These are phyloP conservation scores for Melanogaster broomeanus DNA, from an alignment of 768 basidiomycete species.

Conservation along the genomic window DNA sequence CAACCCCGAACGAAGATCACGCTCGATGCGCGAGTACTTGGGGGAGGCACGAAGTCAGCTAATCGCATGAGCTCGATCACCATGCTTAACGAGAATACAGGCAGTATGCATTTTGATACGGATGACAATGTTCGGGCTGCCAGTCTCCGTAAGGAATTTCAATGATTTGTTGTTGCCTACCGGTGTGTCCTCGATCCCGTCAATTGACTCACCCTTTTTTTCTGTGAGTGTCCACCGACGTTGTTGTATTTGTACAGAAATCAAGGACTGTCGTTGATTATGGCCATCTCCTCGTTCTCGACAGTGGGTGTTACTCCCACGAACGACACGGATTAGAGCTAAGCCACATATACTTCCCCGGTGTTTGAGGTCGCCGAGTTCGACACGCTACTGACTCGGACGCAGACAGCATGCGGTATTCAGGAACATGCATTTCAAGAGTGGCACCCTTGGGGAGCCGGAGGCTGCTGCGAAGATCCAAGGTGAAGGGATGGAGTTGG, in stretches of 20 bases:
- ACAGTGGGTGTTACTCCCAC: conserved; percentile 32
- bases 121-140: conserved; percentile 89
- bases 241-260: conserved; percentile 58
- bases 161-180: conserved; percentile 71
- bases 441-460: conserved; percentile 62
- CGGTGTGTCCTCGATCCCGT: conserved; percentile 40
- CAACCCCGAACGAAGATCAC: too few relatives aligned
- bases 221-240: not conserved
- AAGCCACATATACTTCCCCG: not conserved
- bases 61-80: conserved; percentile 78
- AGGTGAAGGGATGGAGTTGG: conserved; percentile 30
- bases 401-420: conserved; percentile 64
- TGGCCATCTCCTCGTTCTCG: conserved; percentile 77
- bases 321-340: conserved; percentile 17
- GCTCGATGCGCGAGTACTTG: too few relatives aligned
- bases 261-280: conserved; percentile 81
- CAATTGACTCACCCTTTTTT: not conserved
- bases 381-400: conserved; percentile 71
- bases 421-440: conserved; percentile 69
- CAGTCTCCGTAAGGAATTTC: conserved; percentile 87
- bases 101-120: conserved; percentile 84
- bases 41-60: too few relatives aligned
- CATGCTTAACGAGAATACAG: conserved; percentile 82
- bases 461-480: conserved; percentile 57
- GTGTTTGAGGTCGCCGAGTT: conserved; percentile 53